Conservation (phyloP, 192 early-diverging fungal species). For the Irineochytrium annulatum region DNA sequence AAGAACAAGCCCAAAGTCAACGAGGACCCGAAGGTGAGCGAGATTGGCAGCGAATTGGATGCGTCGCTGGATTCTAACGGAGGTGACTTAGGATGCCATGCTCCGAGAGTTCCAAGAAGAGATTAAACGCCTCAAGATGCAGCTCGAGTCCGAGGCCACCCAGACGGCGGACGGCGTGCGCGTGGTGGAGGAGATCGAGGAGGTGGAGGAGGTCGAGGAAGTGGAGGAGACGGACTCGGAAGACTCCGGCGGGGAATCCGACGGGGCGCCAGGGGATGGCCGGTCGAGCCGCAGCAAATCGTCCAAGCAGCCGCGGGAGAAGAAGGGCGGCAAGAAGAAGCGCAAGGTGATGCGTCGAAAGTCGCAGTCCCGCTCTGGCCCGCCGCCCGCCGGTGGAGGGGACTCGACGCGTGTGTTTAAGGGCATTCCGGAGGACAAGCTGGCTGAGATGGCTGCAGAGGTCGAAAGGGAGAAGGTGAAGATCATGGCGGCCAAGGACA, state of each 20-base stretch:
- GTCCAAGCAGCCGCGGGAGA: not conserved
- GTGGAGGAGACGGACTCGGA: slow-evolving; percentile 50
- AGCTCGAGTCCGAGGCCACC: slow-evolving; percentile 45
- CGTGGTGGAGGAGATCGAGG: slow-evolving; percentile 43
- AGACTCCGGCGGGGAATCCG: slow-evolving; percentile 27
- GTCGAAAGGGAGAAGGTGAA: slow-evolving; percentile 52
- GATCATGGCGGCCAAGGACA: slow-evolving; percentile 49
- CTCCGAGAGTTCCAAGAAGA: slow-evolving; percentile 65
- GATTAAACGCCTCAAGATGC: slow-evolving; percentile 52
- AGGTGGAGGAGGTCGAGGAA: slow-evolving; percentile 52
- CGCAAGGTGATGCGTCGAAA: not conserved
- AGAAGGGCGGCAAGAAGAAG: slow-evolving; percentile 11
- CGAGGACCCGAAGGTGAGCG: slow-evolving; percentile 58
- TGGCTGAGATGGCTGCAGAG: slow-evolving; percentile 38
- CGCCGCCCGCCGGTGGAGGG: not conserved
- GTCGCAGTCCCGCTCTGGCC: too few relatives aligned
- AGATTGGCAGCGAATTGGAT: too few relatives aligned
- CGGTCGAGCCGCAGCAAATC: not conserved
- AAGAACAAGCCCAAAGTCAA: slow-evolving; percentile 70
- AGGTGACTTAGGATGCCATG: slow-evolving; percentile 57
- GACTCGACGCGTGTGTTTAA: slow-evolving; percentile 1
- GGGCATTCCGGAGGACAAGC: slow-evolving; percentile 31
- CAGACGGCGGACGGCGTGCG: slow-evolving; percentile 33
- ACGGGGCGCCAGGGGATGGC: slow-evolving; percentile 9
- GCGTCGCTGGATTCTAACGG: too few relatives aligned